Percentiles rank a stretch among this genome's conserved stretches.
These are phyloP conservation scores for Wickerhamomyces hampshirensis DNA, from an alignment of 805 yeast genomes.

Conservation along the genomic window DNA sequence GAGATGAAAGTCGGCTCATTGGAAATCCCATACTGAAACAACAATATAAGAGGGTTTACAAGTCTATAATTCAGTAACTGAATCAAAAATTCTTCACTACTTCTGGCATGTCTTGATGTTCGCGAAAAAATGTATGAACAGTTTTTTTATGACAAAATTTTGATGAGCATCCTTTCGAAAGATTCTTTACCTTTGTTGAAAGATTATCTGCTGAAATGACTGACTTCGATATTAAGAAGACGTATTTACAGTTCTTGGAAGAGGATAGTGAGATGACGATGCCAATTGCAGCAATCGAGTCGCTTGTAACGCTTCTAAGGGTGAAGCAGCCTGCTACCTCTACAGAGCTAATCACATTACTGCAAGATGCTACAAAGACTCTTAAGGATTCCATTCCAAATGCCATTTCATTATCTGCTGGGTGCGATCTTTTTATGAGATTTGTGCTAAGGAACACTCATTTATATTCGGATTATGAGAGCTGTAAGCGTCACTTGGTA, in stretches of 20 bases:
- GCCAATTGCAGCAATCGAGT: conserved; percentile 99
- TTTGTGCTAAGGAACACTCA: conserved; percentile 88
- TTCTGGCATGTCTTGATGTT: too few species aligned
- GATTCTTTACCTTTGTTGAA: too few species aligned
- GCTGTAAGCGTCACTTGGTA: conserved; percentile 80
- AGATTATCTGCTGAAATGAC: too few species aligned
- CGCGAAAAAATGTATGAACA: too few species aligned
- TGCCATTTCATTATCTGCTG: conserved; percentile 91
- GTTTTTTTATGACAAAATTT: too few species aligned
- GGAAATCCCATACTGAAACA: too few species aligned
- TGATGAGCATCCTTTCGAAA: too few species aligned
- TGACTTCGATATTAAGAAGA: conserved; percentile 73
- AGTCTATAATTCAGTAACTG: too few species aligned
- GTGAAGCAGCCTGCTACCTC: conserved; percentile 89
- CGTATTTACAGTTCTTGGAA: conserved; percentile 73
- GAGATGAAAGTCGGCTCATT: too few species aligned
- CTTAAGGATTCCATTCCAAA: conserved; percentile 79
- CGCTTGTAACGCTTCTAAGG: conserved; percentile 77
- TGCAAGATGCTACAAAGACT: conserved; percentile 69
- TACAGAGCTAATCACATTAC: conserved; percentile 80
- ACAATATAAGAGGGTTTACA: too few species aligned
- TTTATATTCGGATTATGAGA: conserved; percentile 89
- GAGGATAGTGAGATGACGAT: conserved; percentile 97
- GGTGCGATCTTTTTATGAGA: conserved; percentile 94
- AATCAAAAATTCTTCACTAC: too few species aligned